These are phyloP conservation scores for Asterochloris erici DNA, from an alignment of 139 green algal species.

Conservation along the genomic window DNA sequence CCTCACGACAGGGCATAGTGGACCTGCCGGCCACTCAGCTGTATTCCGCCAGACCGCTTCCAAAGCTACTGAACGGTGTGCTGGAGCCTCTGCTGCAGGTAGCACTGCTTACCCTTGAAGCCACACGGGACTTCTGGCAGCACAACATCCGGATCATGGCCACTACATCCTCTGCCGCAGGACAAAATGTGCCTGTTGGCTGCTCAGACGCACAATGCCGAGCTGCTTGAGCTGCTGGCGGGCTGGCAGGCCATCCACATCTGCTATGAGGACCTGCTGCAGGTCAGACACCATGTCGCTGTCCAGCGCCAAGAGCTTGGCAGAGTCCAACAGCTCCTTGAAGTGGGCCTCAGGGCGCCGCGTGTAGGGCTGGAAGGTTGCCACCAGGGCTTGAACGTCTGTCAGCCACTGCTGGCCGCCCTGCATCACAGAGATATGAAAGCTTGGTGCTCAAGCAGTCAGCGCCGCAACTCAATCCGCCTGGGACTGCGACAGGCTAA, in stretches of 20 bases:
- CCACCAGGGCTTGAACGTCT: slow-evolving; percentile 29
- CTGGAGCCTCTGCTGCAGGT: too few species aligned
- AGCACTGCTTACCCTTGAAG: too few species aligned
- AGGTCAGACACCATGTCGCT: not conserved
- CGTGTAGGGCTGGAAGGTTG: slow-evolving; percentile 41
- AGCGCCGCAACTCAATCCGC: not conserved
- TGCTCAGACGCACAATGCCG: slow-evolving; percentile 7
- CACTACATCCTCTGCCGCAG: slow-evolving; percentile 19
- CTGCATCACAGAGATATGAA: slow-evolving; percentile 4
- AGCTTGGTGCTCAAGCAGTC: not conserved
- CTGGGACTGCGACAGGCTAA: not conserved
- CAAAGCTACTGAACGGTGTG: too few species aligned
- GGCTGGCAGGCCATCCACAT: not conserved
- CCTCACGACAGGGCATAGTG: too few species aligned
- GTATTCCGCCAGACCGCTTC: too few species aligned
- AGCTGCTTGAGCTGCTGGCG: not conserved
- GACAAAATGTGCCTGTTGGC: slow-evolving; percentile 25
- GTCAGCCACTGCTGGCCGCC: slow-evolving; percentile 27
- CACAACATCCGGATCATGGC: not conserved
- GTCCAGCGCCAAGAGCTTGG: slow-evolving; percentile 11
- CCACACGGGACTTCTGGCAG: too few species aligned
- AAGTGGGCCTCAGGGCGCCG: slow-evolving; percentile 43
- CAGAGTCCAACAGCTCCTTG: slow-evolving; percentile 40
- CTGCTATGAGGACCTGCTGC: not conserved
- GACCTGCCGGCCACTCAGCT: too few species aligned